phyloP scores from a whole-genome alignment of 257 asterid genomes.

The Solanum clarkiae region DNA sequence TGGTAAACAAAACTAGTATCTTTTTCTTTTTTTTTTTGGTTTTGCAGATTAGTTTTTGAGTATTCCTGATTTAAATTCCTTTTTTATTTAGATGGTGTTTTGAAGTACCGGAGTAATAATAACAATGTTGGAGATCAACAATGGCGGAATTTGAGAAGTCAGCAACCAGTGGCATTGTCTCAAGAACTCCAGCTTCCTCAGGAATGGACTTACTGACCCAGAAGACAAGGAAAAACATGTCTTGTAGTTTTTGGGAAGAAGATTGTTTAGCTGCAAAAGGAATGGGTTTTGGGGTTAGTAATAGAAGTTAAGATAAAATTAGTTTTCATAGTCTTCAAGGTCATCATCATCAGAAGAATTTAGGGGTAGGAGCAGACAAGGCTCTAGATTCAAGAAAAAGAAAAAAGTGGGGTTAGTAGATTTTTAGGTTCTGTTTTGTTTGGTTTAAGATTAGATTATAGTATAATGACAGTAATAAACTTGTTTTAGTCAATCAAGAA shows the following conservation, averaged over 20 bases:
- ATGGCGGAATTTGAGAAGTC: conserved; percentile 9
- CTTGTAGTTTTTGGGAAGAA: neutral
- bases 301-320: conserved; percentile 4
- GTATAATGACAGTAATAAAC: neutral
- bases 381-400: neutral
- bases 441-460: conserved; percentile 4
- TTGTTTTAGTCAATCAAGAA: neutral
- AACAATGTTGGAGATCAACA: conserved; percentile 11
- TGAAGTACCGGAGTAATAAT: conserved; percentile 3
- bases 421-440: neutral
- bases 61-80: neutral
- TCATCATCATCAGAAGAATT: neutral
- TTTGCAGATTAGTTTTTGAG: neutral
- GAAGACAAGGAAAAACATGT: neutral
- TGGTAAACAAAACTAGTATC: neutral
- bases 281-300: conserved; percentile 3
- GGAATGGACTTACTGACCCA: conserved; percentile 63
- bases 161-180: conserved; percentile 1
- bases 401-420: neutral
- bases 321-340: neutral
- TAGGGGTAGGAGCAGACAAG: neutral
- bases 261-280: neutral
- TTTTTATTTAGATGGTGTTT: conserved; percentile 1
- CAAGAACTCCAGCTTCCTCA: conserved; percentile 54
- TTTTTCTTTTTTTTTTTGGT: neutral